Evolutionary conservation across 2,329 filamentous ascomycete genomes (phyloP).

Genomic region (Pseudopyricularia cyperi): DNA sequence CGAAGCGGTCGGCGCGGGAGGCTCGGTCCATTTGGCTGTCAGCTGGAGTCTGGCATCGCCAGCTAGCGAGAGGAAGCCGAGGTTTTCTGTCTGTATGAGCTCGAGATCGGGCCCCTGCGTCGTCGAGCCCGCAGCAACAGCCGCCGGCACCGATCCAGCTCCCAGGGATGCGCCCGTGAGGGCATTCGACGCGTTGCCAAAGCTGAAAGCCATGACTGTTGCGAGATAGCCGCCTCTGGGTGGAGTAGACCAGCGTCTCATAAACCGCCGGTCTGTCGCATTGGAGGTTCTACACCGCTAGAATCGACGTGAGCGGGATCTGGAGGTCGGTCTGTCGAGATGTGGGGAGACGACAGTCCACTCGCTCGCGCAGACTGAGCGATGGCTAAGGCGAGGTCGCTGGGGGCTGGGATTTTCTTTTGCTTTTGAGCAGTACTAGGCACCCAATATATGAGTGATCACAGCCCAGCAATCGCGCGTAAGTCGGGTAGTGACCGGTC

Average conservation of each 20-base stretch:
- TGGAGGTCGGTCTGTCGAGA: neutral
- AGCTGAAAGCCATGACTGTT: conserved; percentile 52
- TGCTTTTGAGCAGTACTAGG: neutral
- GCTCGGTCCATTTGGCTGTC: conserved; percentile 62
- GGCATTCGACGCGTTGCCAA: conserved; percentile 33
- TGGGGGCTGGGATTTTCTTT: neutral
- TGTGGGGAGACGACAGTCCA: neutral
- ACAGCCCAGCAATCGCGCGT: neutral
- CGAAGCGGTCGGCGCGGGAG: conserved; percentile 66
- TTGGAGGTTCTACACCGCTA: conserved; percentile 4
- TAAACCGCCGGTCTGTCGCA: conserved; percentile 11
- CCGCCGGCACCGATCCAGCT: conserved; percentile 12
- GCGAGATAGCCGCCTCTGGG: conserved; percentile 20
- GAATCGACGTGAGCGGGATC: neutral
- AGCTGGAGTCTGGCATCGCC: conserved; percentile 75
- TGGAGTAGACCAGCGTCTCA: conserved; percentile 17
- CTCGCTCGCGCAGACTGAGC: neutral
- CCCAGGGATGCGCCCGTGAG: conserved; percentile 22
- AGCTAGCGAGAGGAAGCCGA: conserved; percentile 71
- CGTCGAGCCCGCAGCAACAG: conserved; percentile 15
- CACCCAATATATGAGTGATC: neutral
- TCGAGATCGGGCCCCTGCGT: conserved; percentile 52
- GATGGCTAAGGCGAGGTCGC: neutral
- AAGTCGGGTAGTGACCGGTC: neutral
- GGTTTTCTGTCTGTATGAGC: conserved; percentile 70